Evolutionary conservation across 2,329 filamentous ascomycete genomes (phyloP), one percentile per base, ranked within the genome.

Genomic region (Hymenotorrendiella dingleyae): DNA sequence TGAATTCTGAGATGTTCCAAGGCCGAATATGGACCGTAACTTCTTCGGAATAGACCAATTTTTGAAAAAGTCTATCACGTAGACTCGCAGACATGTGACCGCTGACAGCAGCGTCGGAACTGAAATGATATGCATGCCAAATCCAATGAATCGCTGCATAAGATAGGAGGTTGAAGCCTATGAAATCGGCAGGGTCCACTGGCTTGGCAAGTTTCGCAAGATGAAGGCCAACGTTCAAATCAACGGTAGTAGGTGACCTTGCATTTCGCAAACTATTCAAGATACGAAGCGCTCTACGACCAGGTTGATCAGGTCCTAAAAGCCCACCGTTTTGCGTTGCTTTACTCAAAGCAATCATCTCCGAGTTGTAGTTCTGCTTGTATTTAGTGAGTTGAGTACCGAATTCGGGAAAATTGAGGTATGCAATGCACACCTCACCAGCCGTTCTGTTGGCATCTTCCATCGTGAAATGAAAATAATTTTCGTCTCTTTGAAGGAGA

Each of bases 111-210:
- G n/a, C n/a, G n/a, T n/a, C n/a, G n/a, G n/a, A n/a, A n/a, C n/a
- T n/a, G n/a, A n/a, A n/a, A n/a, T n/a, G n/a, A n/a, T n/a, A n/a
- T n/a, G 32, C 39, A 20, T 50, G 48, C 24, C 36, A 43, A 5
- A 46, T 14, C 48, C 48, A 50, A 34, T 48, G 23, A 9, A 12
- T 22, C 9, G 14, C 17, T 6, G 35, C 30, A 27, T 48, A 48
- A 2, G 35, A 20, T 2, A 45, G 32, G 11, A 45, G 38, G 7
- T 3, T 8, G 19, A 40, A 45, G 10, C 19, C 3, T 4, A 28
- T 19, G 4, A 39, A 16, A 2, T 32, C 28, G 4, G 5, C 29
- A 3, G 19, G 6, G 4, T 4, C 9, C 28, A 33, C 11, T 14
- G 22, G 5, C 24, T 21, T n/a, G 39, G 29, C 16, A 38, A 29